These are phyloP conservation scores for Alternaria tenuissima DNA, from an alignment of 2,329 filamentous ascomycete species.

Conservation along the genomic window DNA sequence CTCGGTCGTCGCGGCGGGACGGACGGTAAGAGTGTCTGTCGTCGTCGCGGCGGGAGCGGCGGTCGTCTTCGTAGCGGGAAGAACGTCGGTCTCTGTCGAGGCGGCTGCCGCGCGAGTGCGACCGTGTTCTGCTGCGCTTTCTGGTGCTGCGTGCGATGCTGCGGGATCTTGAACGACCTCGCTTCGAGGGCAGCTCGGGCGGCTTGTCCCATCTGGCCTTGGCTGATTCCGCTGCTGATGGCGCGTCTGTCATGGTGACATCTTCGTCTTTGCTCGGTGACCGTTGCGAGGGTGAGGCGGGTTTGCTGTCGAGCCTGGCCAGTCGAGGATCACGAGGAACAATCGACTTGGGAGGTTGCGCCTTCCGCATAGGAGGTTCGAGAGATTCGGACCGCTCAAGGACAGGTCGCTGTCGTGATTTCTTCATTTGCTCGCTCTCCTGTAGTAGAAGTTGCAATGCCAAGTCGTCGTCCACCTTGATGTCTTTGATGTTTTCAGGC, in stretches of 20 bases:
- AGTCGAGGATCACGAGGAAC: constrained; percentile 48
- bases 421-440: constrained; percentile 51
- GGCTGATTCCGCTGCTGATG: constrained; percentile 22
- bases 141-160: constrained; percentile 39
- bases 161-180: constrained; percentile 42
- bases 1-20: constrained; percentile 38
- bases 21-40: constrained; percentile 38
- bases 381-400: constrained; percentile 51
- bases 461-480: constrained; percentile 51
- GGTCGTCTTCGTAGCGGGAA: constrained; percentile 35
- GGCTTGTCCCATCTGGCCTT: constrained; percentile 37
- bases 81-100: constrained; percentile 40
- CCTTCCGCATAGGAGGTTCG: constrained; percentile 50
- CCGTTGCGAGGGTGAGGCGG: constrained; percentile 32
- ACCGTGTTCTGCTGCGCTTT: constrained; percentile 41
- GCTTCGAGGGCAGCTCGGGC: constrained; percentile 34
- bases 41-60: constrained; percentile 35
- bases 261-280: constrained; percentile 43
- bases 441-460: constrained; percentile 47
- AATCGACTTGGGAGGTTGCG: constrained; percentile 46
- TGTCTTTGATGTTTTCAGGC: constrained; percentile 49
- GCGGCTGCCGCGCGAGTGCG: constrained; percentile 44
- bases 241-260: constrained; percentile 38
- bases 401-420: constrained; percentile 46
- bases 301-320: constrained; percentile 41